A percentile compares a stretch with the other conserved stretches of the same genome.
Evolutionary conservation across 257 asterid species (phyloP).

Genomic region (Nicotiana obtusifolia): DNA sequence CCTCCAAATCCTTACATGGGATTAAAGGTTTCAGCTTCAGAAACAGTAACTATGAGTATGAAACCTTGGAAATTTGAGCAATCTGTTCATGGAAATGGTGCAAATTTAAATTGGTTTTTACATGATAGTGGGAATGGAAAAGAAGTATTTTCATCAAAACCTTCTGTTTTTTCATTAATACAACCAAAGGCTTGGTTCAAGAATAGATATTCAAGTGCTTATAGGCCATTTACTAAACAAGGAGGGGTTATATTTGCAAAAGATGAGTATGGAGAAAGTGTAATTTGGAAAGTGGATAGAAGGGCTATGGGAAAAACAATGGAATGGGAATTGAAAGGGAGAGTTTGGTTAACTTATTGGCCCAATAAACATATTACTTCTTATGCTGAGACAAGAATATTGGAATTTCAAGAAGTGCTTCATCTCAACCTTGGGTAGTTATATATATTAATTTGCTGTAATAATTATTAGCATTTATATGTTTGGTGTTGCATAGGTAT

Average conservation of each 20-base stretch:
- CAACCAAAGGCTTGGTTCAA: slow-evolving; percentile 80
- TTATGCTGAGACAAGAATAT: slow-evolving; percentile 63
- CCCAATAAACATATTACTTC: slow-evolving; percentile 65
- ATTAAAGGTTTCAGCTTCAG: slow-evolving; percentile 54
- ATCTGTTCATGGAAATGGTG: slow-evolving; percentile 54
- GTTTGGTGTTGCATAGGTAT: not conserved
- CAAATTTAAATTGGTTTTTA: slow-evolving; percentile 62
- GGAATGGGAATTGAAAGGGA: slow-evolving; percentile 89
- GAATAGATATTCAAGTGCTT: slow-evolving; percentile 59
- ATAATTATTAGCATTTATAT: not conserved
- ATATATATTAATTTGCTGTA: not conserved
- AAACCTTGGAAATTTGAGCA: slow-evolving; percentile 92
- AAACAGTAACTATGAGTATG: slow-evolving; percentile 46
- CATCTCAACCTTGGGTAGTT: slow-evolving; percentile 35
- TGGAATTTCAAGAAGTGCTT: slow-evolving; percentile 58
- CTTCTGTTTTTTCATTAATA: slow-evolving; percentile 58
- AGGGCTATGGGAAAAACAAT: slow-evolving; percentile 41
- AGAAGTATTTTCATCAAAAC: slow-evolving; percentile 78
- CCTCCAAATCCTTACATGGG: slow-evolving; percentile 50
- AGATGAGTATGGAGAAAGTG: slow-evolving; percentile 80
- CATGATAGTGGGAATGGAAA: slow-evolving; percentile 69
- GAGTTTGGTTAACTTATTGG: slow-evolving; percentile 90
- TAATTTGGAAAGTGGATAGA: slow-evolving; percentile 74
- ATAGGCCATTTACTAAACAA: slow-evolving; percentile 65
- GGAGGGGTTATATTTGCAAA: slow-evolving; percentile 88